Percentiles rank a stretch among this genome's conserved stretches.
Evolutionary conservation across 129 eudicot species (phyloP).

Genomic region (Arctium lappa): DNA sequence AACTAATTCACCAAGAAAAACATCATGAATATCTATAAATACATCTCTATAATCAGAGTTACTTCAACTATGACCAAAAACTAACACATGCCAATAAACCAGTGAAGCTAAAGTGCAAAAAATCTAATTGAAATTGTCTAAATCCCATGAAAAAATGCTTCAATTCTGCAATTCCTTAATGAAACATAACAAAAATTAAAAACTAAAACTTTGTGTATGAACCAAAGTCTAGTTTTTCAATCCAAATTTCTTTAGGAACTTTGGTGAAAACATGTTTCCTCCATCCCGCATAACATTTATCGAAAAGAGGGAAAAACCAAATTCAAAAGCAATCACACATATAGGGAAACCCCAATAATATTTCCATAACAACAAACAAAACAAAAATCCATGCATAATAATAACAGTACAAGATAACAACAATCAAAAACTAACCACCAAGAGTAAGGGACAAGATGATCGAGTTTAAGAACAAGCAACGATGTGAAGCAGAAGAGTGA

Average conservation of each 20-base stretch:
- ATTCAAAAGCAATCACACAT: not conserved
- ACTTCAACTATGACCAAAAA: not conserved
- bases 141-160: slow-evolving; percentile 6
- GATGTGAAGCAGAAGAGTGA: slow-evolving; percentile 50
- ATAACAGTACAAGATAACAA: not conserved
- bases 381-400: not conserved
- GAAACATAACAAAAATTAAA: not conserved
- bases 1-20: not conserved
- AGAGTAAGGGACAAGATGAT: slow-evolving; percentile 33
- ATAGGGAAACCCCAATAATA: not conserved
- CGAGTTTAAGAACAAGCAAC: slow-evolving; percentile 48
- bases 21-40: not conserved
- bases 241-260: not conserved
- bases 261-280: not conserved
- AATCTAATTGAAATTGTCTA: not conserved
- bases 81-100: not conserved
- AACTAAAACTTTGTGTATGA: not conserved
- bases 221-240: slow-evolving; percentile 1
- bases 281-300: not conserved
- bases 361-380: not conserved
- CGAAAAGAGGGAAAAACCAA: not conserved
- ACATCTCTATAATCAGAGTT: not conserved
- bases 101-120: not conserved
- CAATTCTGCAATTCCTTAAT: not conserved
- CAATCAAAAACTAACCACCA: slow-evolving; percentile 40